phyloP scores from a whole-genome alignment of 805 yeast genomes.

The Kodamaea restingae region DNA sequence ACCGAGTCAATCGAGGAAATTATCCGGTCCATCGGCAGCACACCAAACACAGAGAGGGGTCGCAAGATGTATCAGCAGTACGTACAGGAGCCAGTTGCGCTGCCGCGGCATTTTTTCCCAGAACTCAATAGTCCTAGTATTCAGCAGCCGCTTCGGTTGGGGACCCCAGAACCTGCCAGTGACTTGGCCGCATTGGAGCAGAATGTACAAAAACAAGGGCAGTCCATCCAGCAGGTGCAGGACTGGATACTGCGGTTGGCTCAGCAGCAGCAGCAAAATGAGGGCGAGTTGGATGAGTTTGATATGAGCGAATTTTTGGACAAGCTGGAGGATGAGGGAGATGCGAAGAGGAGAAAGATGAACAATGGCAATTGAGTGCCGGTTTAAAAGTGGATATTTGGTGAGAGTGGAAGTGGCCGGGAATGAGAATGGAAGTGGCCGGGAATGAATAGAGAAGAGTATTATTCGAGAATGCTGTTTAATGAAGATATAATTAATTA shows the following conservation, averaged over 20 bases:
- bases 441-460: too few relatives aligned
- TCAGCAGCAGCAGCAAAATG: slow-evolving; percentile 15
- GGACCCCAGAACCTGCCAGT: slow-evolving; percentile 7
- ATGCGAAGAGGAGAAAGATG: slow-evolving; percentile 3
- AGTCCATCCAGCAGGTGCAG: slow-evolving; percentile 51
- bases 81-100: slow-evolving; percentile 22
- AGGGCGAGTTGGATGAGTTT: slow-evolving; percentile 22
- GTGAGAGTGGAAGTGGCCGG: too few relatives aligned
- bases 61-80: slow-evolving; percentile 31
- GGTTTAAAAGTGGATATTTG: too few relatives aligned
- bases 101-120: slow-evolving; percentile 33
- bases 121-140: slow-evolving; percentile 22
- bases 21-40: slow-evolving; percentile 23
- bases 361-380: too few relatives aligned
- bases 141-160: slow-evolving; percentile 10
- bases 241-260: slow-evolving; percentile 48
- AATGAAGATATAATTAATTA: too few relatives aligned
- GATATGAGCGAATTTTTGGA: slow-evolving; percentile 51
- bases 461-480: too few relatives aligned
- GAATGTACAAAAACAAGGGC: slow-evolving; percentile 46
- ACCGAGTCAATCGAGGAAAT: slow-evolving; percentile 23
- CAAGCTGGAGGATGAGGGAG: slow-evolving; percentile 6
- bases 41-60: slow-evolving; percentile 15
- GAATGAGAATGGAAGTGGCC: too few relatives aligned
- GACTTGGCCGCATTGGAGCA: slow-evolving; percentile 40